phyloP scores from a whole-genome alignment of 2,329 filamentous ascomycete species.

The Fusarium sp. region DNA sequence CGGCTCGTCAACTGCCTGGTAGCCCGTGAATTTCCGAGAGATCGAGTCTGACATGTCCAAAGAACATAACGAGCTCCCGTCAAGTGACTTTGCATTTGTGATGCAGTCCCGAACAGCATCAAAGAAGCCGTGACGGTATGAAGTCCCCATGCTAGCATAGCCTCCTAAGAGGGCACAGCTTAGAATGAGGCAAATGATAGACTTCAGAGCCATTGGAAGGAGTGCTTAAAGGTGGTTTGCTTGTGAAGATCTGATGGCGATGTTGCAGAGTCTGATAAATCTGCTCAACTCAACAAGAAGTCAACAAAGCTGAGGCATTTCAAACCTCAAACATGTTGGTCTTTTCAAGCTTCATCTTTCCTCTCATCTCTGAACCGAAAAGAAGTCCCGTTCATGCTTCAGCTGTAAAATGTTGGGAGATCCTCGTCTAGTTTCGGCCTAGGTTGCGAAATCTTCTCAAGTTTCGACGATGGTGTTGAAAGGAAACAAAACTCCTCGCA shows the following conservation, averaged over 20 bases:
- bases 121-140: conserved; percentile 29
- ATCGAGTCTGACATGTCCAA: conserved; percentile 21
- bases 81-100: neutral
- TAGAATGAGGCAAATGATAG: conserved; percentile 14
- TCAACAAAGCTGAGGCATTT: neutral
- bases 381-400: neutral
- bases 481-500: neutral
- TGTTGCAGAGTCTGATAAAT: neutral
- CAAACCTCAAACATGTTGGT: neutral
- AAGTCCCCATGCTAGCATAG: conserved; percentile 28
- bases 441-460: conserved; percentile 29
- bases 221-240: neutral
- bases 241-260: neutral
- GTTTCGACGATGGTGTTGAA: neutral
- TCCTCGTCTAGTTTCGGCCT: conserved; percentile 14
- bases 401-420: neutral
- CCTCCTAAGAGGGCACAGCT: conserved; percentile 30
- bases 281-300: neutral
- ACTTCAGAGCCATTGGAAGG: neutral
- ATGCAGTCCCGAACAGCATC: conserved; percentile 22
- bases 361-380: neutral
- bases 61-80: neutral
- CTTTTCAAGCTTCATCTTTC: neutral
- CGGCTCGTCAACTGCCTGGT: neutral
- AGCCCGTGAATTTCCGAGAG: neutral